These are phyloP conservation scores for Chiua virens DNA, from an alignment of 768 basidiomycete species.

Conservation along the genomic window DNA sequence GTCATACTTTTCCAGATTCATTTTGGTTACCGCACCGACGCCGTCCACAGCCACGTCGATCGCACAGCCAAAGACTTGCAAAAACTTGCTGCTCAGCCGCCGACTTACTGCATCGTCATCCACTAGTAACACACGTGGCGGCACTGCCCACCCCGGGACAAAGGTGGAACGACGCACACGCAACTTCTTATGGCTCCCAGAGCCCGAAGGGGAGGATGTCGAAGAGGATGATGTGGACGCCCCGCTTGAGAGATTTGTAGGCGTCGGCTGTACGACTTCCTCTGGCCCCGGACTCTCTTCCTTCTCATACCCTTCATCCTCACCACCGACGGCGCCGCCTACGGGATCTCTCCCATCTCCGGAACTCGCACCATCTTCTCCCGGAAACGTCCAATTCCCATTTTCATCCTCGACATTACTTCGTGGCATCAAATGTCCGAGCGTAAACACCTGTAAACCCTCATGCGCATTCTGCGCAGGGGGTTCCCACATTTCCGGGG, in stretches of 20 bases:
- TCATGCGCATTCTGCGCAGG: constrained; percentile 45
- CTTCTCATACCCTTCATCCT: constrained; percentile 23
- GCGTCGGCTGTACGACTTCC: constrained; percentile 43
- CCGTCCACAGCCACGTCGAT: constrained; percentile 96
- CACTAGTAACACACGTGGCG: constrained; percentile 87
- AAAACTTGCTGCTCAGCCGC: constrained; percentile 85
- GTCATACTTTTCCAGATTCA: constrained; percentile 96
- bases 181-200: constrained; percentile 41
- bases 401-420: constrained; percentile 48
- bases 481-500: constrained; percentile 25
- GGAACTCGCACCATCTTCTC: constrained; percentile 15
- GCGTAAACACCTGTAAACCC: constrained; percentile 77
- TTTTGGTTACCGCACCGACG: constrained; percentile 88
- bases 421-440: constrained; percentile 72
- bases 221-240: constrained; percentile 20
- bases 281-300: constrained; percentile 32
- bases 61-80: constrained; percentile 93
- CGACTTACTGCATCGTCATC: constrained; percentile 95
- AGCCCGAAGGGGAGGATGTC: constrained; percentile 7
- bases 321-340: constrained; percentile 22
- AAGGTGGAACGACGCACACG: constrained; percentile 76
- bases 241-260: constrained; percentile 20
- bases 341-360: constrained; percentile 14
- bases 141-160: constrained; percentile 88
- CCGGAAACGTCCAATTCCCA: constrained; percentile 64